Base-by-base conservation (phyloP, 306 rosid species). In the Albizia julibrissin region DNA sequence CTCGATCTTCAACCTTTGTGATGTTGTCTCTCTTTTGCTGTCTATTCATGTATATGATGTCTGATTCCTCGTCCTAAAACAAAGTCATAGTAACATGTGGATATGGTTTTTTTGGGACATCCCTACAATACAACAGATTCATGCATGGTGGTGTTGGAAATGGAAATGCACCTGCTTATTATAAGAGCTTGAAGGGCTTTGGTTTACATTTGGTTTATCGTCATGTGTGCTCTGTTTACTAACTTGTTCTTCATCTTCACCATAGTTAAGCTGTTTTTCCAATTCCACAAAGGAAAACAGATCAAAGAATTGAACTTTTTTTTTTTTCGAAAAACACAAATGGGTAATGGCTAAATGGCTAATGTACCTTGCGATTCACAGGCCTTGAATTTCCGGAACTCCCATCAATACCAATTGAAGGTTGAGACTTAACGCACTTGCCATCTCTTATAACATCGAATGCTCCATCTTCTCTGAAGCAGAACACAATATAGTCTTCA, bases 401-500 rank as follows among this genome's bases (percentile, higher is more conserved):
- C 43, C 75, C 58, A 75, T 84, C 75, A 13, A 46, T 37, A 77
- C 12, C 50, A 40, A 43, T 79, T 19, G 73, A 71, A 22, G 84
- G 58, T n/a, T 79, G 81, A 22, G 82, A 7, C 61, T 84, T 78
- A 29, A 49, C 77, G 62, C 80, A 52, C 52, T 82, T 81, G 44
- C 71, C 79, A 58, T 86, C 84, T 75, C 81, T 87, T 71, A 89
- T 81, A 22, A 87, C 87, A 49, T 90, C 93, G 29, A 93, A 82
- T 34, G 84, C 69, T 34, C 86, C 92, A 78, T 92, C 88, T 22
- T 90, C 92, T 81, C 81, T 76, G 50, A 92, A 90, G 80, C 89
- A 85, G 79, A 92, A 90, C 26, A 87, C 92, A 6, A 92, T 94
- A 42, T 83, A 94, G 68, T 90, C 91, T 39, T 91, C 91, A 61